Conservation (phyloP, 805 yeast species). For the Yarrowia sp. region DNA sequence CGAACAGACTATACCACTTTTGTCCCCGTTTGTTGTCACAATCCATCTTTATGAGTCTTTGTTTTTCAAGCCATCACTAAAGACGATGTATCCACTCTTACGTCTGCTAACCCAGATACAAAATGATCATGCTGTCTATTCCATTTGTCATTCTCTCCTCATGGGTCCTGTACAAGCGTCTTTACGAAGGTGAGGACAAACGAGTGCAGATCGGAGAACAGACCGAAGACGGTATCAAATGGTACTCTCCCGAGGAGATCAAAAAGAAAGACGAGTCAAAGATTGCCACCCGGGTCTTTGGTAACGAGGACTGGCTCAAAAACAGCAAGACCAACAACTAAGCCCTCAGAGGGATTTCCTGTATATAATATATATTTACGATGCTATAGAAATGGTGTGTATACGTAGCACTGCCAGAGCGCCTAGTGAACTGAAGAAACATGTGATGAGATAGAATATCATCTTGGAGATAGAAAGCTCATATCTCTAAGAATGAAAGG, state of each 20-base stretch:
- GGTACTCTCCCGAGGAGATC: slow-evolving; percentile 25
- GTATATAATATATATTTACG: slow-evolving; percentile 28
- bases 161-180: slow-evolving; percentile 19
- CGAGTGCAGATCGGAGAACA: slow-evolving; percentile 57
- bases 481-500: no score
- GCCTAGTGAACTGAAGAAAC: slow-evolving; percentile 16
- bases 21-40: no score
- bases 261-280: slow-evolving; percentile 12
- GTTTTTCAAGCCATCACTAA: no score
- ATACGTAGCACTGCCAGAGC: slow-evolving; percentile 37
- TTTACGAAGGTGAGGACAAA: slow-evolving; percentile 52
- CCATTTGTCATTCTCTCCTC: slow-evolving; percentile 14
- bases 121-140: slow-evolving; percentile 6
- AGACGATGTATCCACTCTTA: no score
- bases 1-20: no score
- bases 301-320: slow-evolving; percentile 19
- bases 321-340: slow-evolving; percentile 15
- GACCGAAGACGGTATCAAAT: slow-evolving; percentile 52
- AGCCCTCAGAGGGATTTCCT: not conserved
- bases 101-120: slow-evolving; percentile 27
- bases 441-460: no score
- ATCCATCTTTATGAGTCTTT: no score
- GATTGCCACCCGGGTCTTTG: slow-evolving; percentile 12
- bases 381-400: slow-evolving; percentile 36
- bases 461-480: no score